phyloP scores from a whole-genome alignment of 805 yeast genomes.

The Schizosaccharomyces osmophilus region DNA sequence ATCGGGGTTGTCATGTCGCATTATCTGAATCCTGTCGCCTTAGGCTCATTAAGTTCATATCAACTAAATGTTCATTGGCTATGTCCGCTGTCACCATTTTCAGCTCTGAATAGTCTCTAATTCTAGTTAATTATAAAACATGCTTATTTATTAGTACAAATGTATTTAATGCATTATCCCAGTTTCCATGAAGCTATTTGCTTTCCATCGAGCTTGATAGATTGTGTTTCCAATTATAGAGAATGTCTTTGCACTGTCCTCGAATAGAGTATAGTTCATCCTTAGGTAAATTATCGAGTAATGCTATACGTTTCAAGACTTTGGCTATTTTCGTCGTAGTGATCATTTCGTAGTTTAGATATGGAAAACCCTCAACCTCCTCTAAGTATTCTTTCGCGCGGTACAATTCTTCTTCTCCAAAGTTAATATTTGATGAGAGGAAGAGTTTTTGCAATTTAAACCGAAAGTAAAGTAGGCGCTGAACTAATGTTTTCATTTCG shows the following conservation, averaged over 20 bases:
- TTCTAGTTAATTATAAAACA: too few species aligned
- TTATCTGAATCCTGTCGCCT: too few species aligned
- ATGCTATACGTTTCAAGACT: background rate
- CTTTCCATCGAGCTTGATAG: background rate
- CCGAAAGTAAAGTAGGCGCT: background rate
- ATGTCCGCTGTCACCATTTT: too few species aligned
- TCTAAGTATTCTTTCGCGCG: background rate
- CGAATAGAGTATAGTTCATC: background rate
- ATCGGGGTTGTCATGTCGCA: too few species aligned
- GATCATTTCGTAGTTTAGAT: background rate
- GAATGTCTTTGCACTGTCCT: background rate
- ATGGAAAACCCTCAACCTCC: background rate
- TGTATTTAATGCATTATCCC: too few species aligned
- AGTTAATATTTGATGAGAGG: background rate
- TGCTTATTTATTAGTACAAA: too few species aligned
- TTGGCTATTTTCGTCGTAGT: background rate
- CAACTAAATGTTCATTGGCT: too few species aligned
- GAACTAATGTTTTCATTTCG: background rate
- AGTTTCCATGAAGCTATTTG: background rate
- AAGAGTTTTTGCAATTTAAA: background rate
- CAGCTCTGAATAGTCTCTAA: too few species aligned
- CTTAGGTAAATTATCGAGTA: background rate
- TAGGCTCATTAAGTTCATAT: too few species aligned
- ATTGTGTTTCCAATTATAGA: background rate
- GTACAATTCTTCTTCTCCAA: background rate